A percentile compares a stretch with the other conserved stretches of the same genome.
These are phyloP conservation scores for Aureobasidium mangrovei DNA, from an alignment of 2,329 filamentous ascomycete genomes.

Conservation along the genomic window DNA sequence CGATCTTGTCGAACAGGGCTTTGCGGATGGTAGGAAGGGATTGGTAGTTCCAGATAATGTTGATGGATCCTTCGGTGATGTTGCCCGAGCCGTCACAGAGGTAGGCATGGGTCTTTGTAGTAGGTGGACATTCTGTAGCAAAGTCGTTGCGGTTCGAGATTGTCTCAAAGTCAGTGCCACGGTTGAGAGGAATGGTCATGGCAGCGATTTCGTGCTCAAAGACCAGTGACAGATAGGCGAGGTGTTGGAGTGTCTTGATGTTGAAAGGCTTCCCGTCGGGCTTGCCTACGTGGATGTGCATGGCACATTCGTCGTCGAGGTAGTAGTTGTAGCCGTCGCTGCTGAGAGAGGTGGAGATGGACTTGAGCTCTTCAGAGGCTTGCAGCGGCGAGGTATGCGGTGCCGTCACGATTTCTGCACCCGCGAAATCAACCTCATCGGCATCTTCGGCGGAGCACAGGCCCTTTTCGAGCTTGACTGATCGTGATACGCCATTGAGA, in stretches of 20 bases:
- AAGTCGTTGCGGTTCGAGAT: slow-evolving; percentile 15
- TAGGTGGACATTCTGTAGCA: slow-evolving; percentile 8
- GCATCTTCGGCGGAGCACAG: background rate
- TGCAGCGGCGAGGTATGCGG: background rate
- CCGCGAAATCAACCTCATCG: background rate
- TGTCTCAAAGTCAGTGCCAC: slow-evolving; percentile 13
- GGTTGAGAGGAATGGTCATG: slow-evolving; percentile 14
- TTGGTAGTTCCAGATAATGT: slow-evolving; percentile 3
- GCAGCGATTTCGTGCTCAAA: slow-evolving; percentile 20
- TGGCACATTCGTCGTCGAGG: slow-evolving; percentile 17
- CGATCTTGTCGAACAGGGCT: slow-evolving; percentile 14
- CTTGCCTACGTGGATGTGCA: slow-evolving; percentile 22
- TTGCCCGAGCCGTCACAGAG: slow-evolving; percentile 4
- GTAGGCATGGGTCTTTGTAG: background rate
- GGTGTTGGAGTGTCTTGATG: slow-evolving; percentile 19
- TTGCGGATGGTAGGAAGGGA: slow-evolving; percentile 11
- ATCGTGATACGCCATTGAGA: background rate
- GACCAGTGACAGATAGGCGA: slow-evolving; percentile 19
- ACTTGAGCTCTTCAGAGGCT: background rate
- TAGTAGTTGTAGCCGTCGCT: slow-evolving; percentile 8
- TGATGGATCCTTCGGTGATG: slow-evolving; percentile 1
- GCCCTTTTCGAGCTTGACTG: background rate
- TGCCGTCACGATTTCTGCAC: slow-evolving; percentile 7
- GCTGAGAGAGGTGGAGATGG: background rate
- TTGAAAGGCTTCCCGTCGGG: slow-evolving; percentile 11